Base-by-base conservation (phyloP, 768 basidiomycete genomes). In the Boletus rex-veris region DNA sequence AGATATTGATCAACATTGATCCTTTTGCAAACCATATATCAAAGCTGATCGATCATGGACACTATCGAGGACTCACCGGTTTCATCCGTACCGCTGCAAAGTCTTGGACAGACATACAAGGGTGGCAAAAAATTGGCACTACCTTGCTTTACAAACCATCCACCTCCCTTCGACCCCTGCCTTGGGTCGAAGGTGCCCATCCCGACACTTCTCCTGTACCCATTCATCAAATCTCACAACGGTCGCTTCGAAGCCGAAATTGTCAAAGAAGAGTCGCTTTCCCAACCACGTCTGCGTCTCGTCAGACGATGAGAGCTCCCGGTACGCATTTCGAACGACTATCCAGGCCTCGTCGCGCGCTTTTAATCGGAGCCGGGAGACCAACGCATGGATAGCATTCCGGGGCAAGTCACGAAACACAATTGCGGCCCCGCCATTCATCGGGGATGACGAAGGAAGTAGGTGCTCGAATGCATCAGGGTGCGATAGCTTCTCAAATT, bases 261-360 rank as follows among this genome's bases (percentile, higher is more conserved):
- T 71, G 9, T 72, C 67, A 48, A 85, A 69, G 51, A 73, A 77
- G 19, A 89, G 59, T n/a, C 74, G 75, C 21, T 74, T 74, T 6
- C 64, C 60, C 39, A 85, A 64, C 84, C 84, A 86, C 10, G 49
- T 50, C 40, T 69, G 72, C 8, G 77, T 78, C 31, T 73, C 71
- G 31, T 69, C 65, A 7, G 70, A 63, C 1, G 69, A 67, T 21
- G 71, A 65, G 16, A 88, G 51, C 61, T 89, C 88, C 42, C 85
- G 75, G 65, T 90, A 89, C 0, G 81, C 80, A 19, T 77, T 73
- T 30, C 85, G 80, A 41, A 90, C 60, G 15, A 86, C 68, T 0
- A 45, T 63, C 88, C 88, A 90, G 3, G 81, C 70, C n/a, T 72
- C 78, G 18, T 75, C 73, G 31, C 83, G 75, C 7, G 75, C 75